Base-by-base conservation (phyloP, 2,329 filamentous ascomycete genomes). In the Colletotrichum lindemuthianum region DNA sequence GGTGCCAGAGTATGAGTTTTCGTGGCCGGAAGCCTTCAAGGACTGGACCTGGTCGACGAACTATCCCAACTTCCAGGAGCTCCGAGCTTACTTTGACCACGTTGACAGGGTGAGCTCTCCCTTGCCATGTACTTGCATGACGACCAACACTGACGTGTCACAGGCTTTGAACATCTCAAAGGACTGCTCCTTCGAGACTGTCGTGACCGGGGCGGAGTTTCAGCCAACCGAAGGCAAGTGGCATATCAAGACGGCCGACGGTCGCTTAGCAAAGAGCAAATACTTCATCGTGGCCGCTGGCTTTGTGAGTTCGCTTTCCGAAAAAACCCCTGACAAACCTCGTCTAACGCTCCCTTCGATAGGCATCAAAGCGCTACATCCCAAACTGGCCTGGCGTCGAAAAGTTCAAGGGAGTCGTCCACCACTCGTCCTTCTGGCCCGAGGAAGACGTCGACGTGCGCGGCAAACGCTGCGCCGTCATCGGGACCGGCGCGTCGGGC, bases 401-500 rank as follows among this genome's bases (percentile, higher is more conserved):
- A 16, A 82, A 78, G 34, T 90, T 88, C 79, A 80, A 86, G 60
- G 88, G 88, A 16, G 73, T 80, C 13, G 81, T 88, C 11, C 81
- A 87, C 69, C 87, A 89, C 72, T 84, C 85, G 0, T 86, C 85
- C 1, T 85, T 85, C 72, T 89, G 87, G 87, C 86, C 87, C 1
- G 79, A 86, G 8, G 76, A 82, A 4, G 78, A 83, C 6, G 78
- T 90, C n/a, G 79, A 85, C 55, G 81, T 88, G 34, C 80, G 80
- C 45, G 82, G 81, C 50, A 90, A 90, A 72, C 81, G 82, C 15
- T 82, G 86, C 54, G 88, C 83, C 13, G 82, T 90, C 60, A 85
- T 91, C 39, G 88, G 89, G 11, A 90, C 87, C 0, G 88, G 88
- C 1, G 85, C 88, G 0, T 86, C 86, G 0, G 88, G 88, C 1